Evolutionary conservation across 352 stramenopile species (phyloP).

Genomic region (Pythium sukuiense): DNA sequence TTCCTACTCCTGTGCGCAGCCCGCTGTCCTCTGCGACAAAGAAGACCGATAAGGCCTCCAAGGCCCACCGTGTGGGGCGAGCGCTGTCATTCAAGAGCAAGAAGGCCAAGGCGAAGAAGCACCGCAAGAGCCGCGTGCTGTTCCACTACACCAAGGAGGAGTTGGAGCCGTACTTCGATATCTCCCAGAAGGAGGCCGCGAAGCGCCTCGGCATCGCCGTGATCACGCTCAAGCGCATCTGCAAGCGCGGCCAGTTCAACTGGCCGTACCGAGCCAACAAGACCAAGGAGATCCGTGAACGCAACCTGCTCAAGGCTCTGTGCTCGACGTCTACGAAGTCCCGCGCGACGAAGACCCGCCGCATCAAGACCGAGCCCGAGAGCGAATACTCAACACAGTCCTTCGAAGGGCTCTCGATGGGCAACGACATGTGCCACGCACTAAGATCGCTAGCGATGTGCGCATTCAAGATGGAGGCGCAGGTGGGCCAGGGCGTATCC

Average conservation of each 20-base stretch:
- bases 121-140: conserved; percentile 44
- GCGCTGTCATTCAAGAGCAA: conserved; percentile 25
- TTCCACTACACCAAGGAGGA: conserved; percentile 45
- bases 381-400: not conserved
- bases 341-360: not conserved
- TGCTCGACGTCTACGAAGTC: no score
- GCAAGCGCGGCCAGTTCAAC: conserved; percentile 44
- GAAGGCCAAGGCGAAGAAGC: conserved; percentile 21
- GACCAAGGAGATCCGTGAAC: conserved; percentile 22
- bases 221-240: conserved; percentile 79
- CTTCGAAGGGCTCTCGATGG: conserved; percentile 4
- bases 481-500: conserved; percentile 3
- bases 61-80: conserved; percentile 18
- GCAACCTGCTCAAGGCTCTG: not conserved
- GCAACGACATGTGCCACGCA: conserved; percentile 15
- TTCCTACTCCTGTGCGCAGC: conserved; percentile 9
- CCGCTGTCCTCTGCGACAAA: conserved; percentile 17
- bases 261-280: conserved; percentile 54
- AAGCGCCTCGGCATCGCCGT: conserved; percentile 40
- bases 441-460: conserved; percentile 28
- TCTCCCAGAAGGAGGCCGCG: conserved; percentile 50
- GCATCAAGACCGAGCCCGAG: not conserved
- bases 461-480: conserved; percentile 24
- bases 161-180: conserved; percentile 45
- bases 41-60: conserved; percentile 13